Base-by-base conservation (phyloP, 2,329 filamentous ascomycete genomes). In the Chaetomium olivaceum region DNA sequence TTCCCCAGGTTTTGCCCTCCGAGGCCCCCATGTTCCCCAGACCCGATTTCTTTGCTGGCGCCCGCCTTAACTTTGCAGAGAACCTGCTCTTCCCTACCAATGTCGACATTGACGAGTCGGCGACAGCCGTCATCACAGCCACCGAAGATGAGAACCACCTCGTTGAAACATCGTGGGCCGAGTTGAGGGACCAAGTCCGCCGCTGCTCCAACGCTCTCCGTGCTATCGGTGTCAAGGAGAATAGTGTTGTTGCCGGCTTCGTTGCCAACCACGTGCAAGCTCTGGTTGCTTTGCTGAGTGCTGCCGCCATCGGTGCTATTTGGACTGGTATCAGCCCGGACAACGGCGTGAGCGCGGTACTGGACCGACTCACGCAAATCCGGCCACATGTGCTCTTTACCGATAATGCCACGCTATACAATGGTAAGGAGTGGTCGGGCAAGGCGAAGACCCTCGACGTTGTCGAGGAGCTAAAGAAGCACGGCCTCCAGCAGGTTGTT, bases 291-390 rank as follows among this genome's bases (percentile, higher is more conserved):
- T 95, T 96, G 89, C 83, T 99, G 36, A 91, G 91, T 1, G 86
- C 92, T 0, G 89, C 92, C 0, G 88, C 91, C 0, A 77, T 97
- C 2, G 95, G 95, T 33, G 93, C 91, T 19, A 86, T 97, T 46
- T 98, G 94, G 94, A 97, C 93, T 0, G 91, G 91, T 7, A 92
- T 97, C 58, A 96, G 91, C 72, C 93, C 94, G 2, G 94, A 98
- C 76, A 97, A 90, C 19, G 94, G 94, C 12, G 91, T 96, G 1
- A 92, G 91, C 72, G 94, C 93, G 19, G 93, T 98, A 0, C 80
- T 98, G 29, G 95, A 98, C 75, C 86, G 95, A 8, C 80, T 98
- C 67, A 85, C 85, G 55, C 95, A 98, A 80, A 95, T 98, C 70
- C 86, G 89, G 67, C 94, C 95, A 4, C 88, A 86, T 66, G 79